Evolutionary conservation across 1,284 basidiomycete species (phyloP), one percentile per base, ranked within the genome.

Genomic region (Wolfiporia cocos): DNA sequence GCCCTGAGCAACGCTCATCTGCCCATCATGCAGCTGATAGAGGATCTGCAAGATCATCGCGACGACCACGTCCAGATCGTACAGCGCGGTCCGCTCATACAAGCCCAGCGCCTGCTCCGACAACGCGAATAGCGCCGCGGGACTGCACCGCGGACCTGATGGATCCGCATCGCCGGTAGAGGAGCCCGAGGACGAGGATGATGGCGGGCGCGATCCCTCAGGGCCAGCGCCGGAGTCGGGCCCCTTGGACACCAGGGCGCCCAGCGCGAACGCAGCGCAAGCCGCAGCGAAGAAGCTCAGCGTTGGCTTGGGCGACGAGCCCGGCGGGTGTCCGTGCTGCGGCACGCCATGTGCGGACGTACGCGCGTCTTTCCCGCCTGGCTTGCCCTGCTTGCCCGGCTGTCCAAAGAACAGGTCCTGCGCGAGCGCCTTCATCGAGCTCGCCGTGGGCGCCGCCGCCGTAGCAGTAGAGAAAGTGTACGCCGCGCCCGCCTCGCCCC

Each of bases 231-330:
- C 39, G 23, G 46, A 32, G 22, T 44, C 50, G 28, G 54, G 55
- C 28, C 57, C 59, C 30, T 55, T 55, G 26, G 54, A 49, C n/a
- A 60, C 52, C 9, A 72, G 63, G 17, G 72, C 69, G 32, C 80
- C 81, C 38, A 83, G 55, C 3, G 80, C 80, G 33, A 81, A 68
- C 1, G 70, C 70, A 1, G 71, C 73, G 35, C 71, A 67, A 18
- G 73, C 69, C 2, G 70, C 66, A 1, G 78, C 73, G 49, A 81
- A 81, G 59, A 83, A 78, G 40, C 73, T 70, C 34, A 83, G 57
- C 0, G 73, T 69, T 10, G 74, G 69, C 30, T 60, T 64, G 19
- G 64, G 54, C 21, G 54, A 29, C 9, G 9, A 19, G 18, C 54
- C 47, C 37, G 26, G 0, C n/a, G n/a, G n/a, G n/a, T n/a, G n/a